Evolutionary conservation across 148 eudicot genomes (phyloP).

Genomic region (Heliamphora exappendiculata): DNA sequence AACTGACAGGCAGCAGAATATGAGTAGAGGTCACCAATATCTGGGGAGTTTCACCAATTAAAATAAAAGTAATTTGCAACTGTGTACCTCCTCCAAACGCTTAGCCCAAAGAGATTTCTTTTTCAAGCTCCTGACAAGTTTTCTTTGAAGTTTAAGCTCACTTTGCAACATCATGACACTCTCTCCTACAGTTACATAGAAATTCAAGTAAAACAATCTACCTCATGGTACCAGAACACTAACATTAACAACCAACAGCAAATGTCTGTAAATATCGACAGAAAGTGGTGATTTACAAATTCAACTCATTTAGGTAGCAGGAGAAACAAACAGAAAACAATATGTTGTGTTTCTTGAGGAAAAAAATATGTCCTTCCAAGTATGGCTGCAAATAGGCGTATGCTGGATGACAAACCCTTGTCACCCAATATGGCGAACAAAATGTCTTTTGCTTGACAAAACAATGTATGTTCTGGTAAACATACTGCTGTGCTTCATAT

Average conservation of each 20-base stretch:
- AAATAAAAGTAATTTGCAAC: background rate
- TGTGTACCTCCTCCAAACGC: constrained; percentile 78
- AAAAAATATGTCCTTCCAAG: background rate
- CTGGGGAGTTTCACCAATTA: background rate
- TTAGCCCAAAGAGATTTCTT: constrained; percentile 91
- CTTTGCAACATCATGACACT: constrained; percentile 59
- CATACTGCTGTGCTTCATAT: background rate
- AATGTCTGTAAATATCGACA: background rate
- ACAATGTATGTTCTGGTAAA: background rate
- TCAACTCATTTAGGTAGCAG: background rate
- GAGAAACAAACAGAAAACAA: background rate
- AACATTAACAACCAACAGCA: background rate
- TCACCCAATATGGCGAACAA: background rate
- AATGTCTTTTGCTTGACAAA: background rate
- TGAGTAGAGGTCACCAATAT: background rate
- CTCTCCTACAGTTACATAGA: constrained; percentile 48
- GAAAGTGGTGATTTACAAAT: background rate
- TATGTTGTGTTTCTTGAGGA: background rate
- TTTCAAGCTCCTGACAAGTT: constrained; percentile 68
- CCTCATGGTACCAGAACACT: background rate
- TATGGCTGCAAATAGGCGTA: background rate
- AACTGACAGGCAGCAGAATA: background rate
- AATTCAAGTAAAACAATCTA: background rate
- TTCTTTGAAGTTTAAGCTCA: constrained; percentile 86
- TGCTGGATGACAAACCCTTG: background rate